These are phyloP conservation scores for Hebeloma cylindrosporum DNA, from an alignment of 768 basidiomycete species.

Conservation along the genomic window DNA sequence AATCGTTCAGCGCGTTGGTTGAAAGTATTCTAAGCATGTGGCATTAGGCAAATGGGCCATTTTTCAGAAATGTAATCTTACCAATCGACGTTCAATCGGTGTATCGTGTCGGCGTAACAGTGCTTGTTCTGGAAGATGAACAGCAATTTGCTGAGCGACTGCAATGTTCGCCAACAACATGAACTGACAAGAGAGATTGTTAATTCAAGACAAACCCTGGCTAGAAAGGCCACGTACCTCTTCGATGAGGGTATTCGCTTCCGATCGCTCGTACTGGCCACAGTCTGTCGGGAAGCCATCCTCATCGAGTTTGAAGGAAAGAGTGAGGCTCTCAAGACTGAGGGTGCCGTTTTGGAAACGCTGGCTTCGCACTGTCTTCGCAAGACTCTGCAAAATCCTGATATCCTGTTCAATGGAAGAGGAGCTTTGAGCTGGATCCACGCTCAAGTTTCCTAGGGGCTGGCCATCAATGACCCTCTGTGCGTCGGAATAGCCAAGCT, in stretches of 20 bases:
- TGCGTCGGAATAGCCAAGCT: conserved; percentile 80
- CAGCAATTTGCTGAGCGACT: conserved; percentile 91
- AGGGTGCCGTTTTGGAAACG: conserved; percentile 84
- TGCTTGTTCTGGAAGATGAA: conserved; percentile 95
- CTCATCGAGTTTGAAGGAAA: conserved; percentile 80
- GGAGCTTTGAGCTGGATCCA: conserved; percentile 57
- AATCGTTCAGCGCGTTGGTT: conserved; percentile 79
- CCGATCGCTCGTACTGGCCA: conserved; percentile 55
- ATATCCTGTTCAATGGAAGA: conserved; percentile 76
- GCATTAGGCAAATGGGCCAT: conserved; percentile 10
- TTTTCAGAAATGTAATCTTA: conserved; percentile 34
- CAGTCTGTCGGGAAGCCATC: conserved; percentile 81
- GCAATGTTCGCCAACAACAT: conserved; percentile 92
- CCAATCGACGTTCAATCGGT: conserved; percentile 89
- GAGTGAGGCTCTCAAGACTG: conserved; percentile 61
- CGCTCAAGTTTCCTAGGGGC: conserved; percentile 48
- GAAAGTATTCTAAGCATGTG: conserved; percentile 62
- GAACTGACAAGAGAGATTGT: conserved; percentile 50
- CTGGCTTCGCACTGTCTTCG: conserved; percentile 66
- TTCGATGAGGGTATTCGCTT: conserved; percentile 83
- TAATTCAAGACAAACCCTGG: background rate
- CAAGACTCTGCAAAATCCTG: conserved; percentile 61
- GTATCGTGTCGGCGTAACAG: conserved; percentile 91
- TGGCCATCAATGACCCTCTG: conserved; percentile 82
- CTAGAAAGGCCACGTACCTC: conserved; percentile 57